Percentiles rank a stretch among this genome's conserved stretches.
phyloP scores from a whole-genome alignment of 441 rosid genomes.

The Populus hybrid region DNA sequence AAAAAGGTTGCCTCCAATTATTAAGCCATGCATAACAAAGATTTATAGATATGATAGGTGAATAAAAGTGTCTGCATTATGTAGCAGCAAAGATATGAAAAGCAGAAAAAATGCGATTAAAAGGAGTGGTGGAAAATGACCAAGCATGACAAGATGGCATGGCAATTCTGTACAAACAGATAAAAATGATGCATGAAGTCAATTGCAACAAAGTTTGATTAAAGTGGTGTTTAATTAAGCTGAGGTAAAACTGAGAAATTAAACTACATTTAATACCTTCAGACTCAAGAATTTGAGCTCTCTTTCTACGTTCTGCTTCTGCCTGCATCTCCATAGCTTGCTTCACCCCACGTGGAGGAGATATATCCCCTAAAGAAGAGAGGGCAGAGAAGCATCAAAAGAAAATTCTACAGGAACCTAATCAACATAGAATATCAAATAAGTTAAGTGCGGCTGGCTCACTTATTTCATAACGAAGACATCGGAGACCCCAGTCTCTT shows the following conservation, averaged over 20 bases:
- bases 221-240: not conserved
- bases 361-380: not conserved
- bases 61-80: not conserved
- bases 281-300: no score
- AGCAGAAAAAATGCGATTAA: not conserved
- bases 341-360: no score
- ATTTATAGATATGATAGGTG: no score
- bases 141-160: not conserved
- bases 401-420: no score
- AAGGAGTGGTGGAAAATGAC: not conserved
- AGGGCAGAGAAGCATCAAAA: not conserved
- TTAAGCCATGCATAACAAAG: no score
- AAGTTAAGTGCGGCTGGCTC: conserved; percentile 18
- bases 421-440: not conserved
- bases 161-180: not conserved
- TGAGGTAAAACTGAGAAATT: not conserved
- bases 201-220: not conserved
- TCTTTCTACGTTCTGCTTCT: no score
- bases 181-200: not conserved
- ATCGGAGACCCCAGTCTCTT: conserved; percentile 82
- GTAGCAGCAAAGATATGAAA: not conserved
- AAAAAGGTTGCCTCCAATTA: no score
- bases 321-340: no score
- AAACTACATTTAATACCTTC: not conserved
- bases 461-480: conserved; percentile 96